Conservation (phyloP, 371 early-diverging fungal species). For the Choanephora cucurbitarum region DNA sequence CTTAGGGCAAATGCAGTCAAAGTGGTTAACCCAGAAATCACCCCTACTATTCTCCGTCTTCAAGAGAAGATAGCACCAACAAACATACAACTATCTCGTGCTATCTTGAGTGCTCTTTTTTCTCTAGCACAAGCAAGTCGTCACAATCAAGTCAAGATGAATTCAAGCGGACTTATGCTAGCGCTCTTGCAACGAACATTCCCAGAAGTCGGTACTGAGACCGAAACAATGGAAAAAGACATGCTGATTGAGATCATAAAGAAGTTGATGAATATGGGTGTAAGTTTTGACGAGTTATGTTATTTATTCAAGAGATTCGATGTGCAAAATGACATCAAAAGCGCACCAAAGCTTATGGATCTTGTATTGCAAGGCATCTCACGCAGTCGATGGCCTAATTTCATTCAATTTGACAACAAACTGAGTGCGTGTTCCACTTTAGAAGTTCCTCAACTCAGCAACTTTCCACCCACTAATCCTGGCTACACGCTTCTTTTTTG, state of each 20-base stretch:
- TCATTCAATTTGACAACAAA: constrained; percentile 65
- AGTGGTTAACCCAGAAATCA: constrained; percentile 60
- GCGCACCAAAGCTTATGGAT: constrained; percentile 41
- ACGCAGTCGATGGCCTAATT: constrained; percentile 67
- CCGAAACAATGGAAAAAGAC: constrained; percentile 25
- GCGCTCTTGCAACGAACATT: constrained; percentile 46
- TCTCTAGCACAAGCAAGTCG: constrained; percentile 57
- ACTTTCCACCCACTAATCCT: constrained; percentile 56
- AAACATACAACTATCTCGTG: constrained; percentile 42
- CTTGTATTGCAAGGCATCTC: constrained; percentile 61
- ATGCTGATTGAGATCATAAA: constrained; percentile 55
- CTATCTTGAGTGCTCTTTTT: constrained; percentile 51
- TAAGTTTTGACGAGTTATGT: constrained; percentile 57
- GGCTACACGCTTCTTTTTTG: constrained; percentile 71
- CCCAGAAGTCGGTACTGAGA: constrained; percentile 13
- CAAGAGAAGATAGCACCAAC: constrained; percentile 37
- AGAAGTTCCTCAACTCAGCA: constrained; percentile 37
- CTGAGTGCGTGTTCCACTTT: constrained; percentile 41
- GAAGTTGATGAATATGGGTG: constrained; percentile 65
- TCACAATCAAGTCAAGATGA: constrained; percentile 67
- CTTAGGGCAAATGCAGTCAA: constrained; percentile 29
- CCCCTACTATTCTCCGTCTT: constrained; percentile 54
- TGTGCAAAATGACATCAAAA: constrained; percentile 10
- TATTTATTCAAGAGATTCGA: constrained; percentile 62
- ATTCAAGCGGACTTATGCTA: constrained; percentile 58